Base-by-base conservation (phyloP, 1,284 basidiomycete species). In the Phellinidium pouzarii region DNA sequence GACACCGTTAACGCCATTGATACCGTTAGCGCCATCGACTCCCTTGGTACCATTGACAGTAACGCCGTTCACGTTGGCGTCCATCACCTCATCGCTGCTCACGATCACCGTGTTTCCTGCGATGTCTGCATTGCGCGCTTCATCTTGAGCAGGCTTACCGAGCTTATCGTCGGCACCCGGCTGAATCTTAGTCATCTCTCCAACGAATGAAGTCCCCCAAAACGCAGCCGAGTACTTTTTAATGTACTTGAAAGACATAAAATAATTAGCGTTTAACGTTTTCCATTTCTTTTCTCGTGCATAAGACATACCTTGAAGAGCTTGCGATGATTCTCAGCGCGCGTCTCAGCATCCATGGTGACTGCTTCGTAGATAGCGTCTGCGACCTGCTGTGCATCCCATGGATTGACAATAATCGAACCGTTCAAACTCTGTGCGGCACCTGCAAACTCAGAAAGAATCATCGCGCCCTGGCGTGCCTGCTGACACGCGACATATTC, bases 401-500 rank as follows among this genome's bases (percentile, higher is more conserved):
- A 94, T 25, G 94, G 94, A 71, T 97, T 97, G 63, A 96, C 91
- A 64, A 97, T 91, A 59, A 96, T 77, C 42, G 87, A 89, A 14
- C 94, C 94, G 64, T 96, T 95, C 59, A 96, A 72, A 58, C 87
- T 91, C 72, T 99, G 96, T 7, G 96, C 95, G 2, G 96, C 95
- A 44, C 95, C 96, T 0, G 96, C 94, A 64, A 99, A 99, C 67
- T 99, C 95, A 56, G 94, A 97, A 7, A 99, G 78, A 64, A 99
- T 95, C 89, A 99, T 94, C 9, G 91, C 91, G 37, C 95, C 96
- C 62, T 97, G 91, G 14, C 87, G 80, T 50, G 88, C 83, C 62
- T 91, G 83, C 66, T 99, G 96, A 62, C 92, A 94, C 0, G 95
- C 94, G 62, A 98, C 89, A 69, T 99, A 99, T 68, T 99, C 96